These are phyloP conservation scores for Linum trigynum DNA, from an alignment of 345 rosid genomes.

Conservation along the genomic window DNA sequence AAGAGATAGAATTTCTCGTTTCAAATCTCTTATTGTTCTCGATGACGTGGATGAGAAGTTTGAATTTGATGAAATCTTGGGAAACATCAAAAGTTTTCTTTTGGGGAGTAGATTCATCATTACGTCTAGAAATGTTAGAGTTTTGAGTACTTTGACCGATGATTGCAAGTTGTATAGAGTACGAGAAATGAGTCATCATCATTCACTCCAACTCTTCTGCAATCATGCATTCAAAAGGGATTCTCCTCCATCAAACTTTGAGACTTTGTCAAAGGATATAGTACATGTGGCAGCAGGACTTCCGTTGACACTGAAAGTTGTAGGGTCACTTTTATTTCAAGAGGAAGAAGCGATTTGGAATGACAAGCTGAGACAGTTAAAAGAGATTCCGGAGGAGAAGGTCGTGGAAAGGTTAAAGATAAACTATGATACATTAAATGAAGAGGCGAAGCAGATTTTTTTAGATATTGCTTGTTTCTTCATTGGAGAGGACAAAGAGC, in stretches of 20 bases:
- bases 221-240: conserved; percentile 2
- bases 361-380: not conserved
- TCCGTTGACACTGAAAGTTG: conserved; percentile 15
- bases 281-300: not conserved
- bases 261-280: not conserved
- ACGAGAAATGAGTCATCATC: not conserved
- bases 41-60: not conserved
- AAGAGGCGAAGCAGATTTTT: conserved; percentile 10
- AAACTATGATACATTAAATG: conserved; percentile 11
- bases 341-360: not conserved
- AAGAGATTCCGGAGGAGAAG: not conserved
- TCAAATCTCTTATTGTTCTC: not conserved
- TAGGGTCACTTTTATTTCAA: conserved; percentile 5
- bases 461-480: conserved; percentile 21
- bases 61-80: not conserved
- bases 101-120: not conserved
- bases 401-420: not conserved
- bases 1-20: not conserved
- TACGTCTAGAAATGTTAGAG: not conserved
- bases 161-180: not conserved
- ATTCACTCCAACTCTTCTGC: conserved; percentile 7
- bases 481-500: not conserved
- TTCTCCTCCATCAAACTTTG: not conserved
- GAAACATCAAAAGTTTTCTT: not conserved
- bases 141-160: not conserved